These are phyloP conservation scores for Euphorbia celastroides DNA, from an alignment of 441 rosid genomes.

Conservation along the genomic window DNA sequence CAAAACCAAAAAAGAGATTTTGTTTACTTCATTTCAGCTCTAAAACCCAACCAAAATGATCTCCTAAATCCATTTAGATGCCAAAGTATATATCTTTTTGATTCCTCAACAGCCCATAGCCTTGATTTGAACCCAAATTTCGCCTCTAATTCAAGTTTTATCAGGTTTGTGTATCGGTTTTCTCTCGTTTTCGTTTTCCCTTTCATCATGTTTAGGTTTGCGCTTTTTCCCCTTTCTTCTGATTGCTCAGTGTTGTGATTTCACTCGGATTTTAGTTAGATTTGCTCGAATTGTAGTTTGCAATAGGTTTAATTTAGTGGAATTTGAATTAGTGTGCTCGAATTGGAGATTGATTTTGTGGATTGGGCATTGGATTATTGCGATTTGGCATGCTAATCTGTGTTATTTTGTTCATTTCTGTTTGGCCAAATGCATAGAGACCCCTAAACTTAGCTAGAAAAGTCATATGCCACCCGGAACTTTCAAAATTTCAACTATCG, in stretches of 20 bases:
- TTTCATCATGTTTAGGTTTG: constrained; percentile 19
- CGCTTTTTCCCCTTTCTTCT: neutral
- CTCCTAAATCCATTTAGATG: neutral
- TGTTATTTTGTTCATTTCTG: too few relatives aligned
- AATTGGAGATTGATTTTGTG: neutral
- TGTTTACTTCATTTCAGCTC: neutral
- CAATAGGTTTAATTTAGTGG: too few relatives aligned
- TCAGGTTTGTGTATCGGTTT: constrained; percentile 9
- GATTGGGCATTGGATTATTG: neutral
- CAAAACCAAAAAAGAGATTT: too few relatives aligned
- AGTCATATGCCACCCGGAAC: too few relatives aligned
- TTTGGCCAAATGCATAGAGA: too few relatives aligned
- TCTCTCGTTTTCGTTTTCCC: neutral
- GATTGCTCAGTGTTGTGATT: neutral
- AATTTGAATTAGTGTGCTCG: constrained; percentile 7
- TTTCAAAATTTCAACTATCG: too few relatives aligned
- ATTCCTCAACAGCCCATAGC: constrained; percentile 4
- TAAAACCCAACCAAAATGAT: neutral
- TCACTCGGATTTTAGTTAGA: neutral
- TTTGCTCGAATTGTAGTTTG: too few relatives aligned
- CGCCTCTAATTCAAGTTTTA: neutral
- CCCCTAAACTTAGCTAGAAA: too few relatives aligned
- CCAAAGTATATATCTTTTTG: constrained; percentile 7
- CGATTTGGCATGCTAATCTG: neutral
- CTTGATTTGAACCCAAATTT: neutral